Conservation (phyloP, 2,329 filamentous ascomycete species). For the Monilinia laxa region DNA sequence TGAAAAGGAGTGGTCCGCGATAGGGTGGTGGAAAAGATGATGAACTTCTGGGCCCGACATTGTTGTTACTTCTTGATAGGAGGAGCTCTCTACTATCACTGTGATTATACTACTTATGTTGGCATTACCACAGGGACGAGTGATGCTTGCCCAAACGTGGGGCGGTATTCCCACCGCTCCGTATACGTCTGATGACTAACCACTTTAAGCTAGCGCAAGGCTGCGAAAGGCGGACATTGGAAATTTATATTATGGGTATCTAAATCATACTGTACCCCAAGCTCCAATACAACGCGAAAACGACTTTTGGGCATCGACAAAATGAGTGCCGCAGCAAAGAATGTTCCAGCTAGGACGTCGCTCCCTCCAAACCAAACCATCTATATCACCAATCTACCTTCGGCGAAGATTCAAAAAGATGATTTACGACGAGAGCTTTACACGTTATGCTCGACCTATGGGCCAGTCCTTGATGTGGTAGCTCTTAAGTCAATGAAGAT, state of each 20-base stretch:
- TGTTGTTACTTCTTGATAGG: constrained; percentile 61
- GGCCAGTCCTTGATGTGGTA: constrained; percentile 87
- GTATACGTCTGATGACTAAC: constrained; percentile 8
- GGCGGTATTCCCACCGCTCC: constrained; percentile 7
- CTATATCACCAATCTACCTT: constrained; percentile 82
- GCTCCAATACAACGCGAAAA: constrained; percentile 12
- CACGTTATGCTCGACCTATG: constrained; percentile 91
- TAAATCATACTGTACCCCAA: neutral
- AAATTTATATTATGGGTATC: constrained; percentile 16
- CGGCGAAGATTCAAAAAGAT: constrained; percentile 84
- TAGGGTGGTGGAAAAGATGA: constrained; percentile 94
- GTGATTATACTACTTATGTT: constrained; percentile 24
- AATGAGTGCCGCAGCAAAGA: constrained; percentile 15
- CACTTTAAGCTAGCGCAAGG: constrained; percentile 19
- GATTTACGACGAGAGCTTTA: constrained; percentile 87
- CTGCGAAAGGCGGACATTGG: constrained; percentile 16
- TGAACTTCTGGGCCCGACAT: constrained; percentile 91
- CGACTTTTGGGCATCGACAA: neutral
- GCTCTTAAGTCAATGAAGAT: constrained; percentile 87
- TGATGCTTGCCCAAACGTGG: constrained; percentile 19
- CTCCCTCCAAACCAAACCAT: constrained; percentile 75
- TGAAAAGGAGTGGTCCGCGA: constrained; percentile 97
- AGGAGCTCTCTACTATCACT: constrained; percentile 97
- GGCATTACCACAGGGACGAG: constrained; percentile 18
- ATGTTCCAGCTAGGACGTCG: constrained; percentile 4